Percentiles rank a stretch among this genome's conserved stretches.
Conservation (phyloP, 495 filamentous ascomycete species). For the Hyaloscypha bicolor region DNA sequence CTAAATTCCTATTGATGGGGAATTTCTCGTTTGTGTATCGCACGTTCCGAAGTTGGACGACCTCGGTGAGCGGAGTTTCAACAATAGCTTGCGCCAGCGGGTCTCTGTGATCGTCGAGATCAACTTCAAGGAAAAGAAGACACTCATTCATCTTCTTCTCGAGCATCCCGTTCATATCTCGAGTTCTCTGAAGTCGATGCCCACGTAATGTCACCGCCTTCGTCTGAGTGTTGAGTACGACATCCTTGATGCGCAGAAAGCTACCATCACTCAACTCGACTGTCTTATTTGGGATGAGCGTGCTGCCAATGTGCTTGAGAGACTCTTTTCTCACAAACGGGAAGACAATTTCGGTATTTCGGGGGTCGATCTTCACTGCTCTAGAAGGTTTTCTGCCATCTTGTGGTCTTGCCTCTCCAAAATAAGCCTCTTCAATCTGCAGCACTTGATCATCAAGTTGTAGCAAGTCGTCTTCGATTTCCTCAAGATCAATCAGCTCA, state of each 20-base stretch:
- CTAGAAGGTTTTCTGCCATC: not conserved
- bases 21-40: constrained; percentile 56
- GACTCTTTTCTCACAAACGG: constrained; percentile 25
- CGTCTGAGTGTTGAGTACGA: constrained; percentile 36
- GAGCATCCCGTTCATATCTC: constrained; percentile 42
- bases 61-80: constrained; percentile 39
- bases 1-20: constrained; percentile 20
- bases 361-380: not conserved
- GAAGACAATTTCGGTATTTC: constrained; percentile 21
- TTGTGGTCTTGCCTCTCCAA: not conserved
- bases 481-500: constrained; percentile 10
- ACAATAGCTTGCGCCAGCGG: constrained; percentile 46
- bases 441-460: not conserved
- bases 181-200: constrained; percentile 40
- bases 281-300: constrained; percentile 34
- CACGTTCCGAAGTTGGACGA: constrained; percentile 44
- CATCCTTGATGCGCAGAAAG: constrained; percentile 46
- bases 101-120: constrained; percentile 43
- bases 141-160: constrained; percentile 55
- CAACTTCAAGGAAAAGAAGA: constrained; percentile 50
- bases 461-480: constrained; percentile 8
- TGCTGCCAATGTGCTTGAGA: constrained; percentile 20
- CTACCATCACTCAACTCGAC: constrained; percentile 31
- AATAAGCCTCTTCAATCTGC: constrained; percentile 18
- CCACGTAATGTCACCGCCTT: constrained; percentile 43